Base-by-base conservation (phyloP, 306 rosid genomes). In the Prunus campanulata region DNA sequence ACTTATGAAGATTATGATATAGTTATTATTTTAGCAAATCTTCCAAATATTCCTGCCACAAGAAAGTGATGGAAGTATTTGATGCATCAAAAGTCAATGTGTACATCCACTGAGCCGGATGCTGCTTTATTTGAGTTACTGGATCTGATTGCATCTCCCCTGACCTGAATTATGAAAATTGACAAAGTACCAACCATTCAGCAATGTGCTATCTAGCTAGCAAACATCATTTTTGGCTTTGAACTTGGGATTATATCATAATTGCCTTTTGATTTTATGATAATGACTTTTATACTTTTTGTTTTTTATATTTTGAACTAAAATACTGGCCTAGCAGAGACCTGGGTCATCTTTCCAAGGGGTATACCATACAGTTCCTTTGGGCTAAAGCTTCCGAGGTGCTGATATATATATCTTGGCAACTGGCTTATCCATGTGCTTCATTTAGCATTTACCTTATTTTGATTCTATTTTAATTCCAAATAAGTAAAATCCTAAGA, bases 21-120 rank as follows among this genome's bases (percentile, higher is more conserved):
- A 50, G n/a, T 83, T 78, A 48, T 83, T 78, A 48, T 68, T 71
- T 63, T 24, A 42, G 57, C 47, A 82, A 82, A 85, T 76, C 82
- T 50, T 30, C 44, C 16, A 48, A 64, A 44, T 19, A 46, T 78
- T 68, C 69, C 15, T 47, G 70, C 47, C 46, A 42, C n/a, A 62
- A 61, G n/a, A 69, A 10, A 78, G 82, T 70, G 83, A 52, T 67
- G 79, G 42, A 59, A 6, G 60, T 29, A 70, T 50, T 69, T 69
- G 67, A 30, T 67, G 20, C 77, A 49, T 60, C 46, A 25, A 49
- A 60, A 54, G 83, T 79, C 81, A 70, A 71, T 47, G 70, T 14
- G 69, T 42, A 55, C 11, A 75, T 24, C 66, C n/a, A 24, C 56
- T 80, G 46, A 75, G 52, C 56, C 62, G 46, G n/a, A 62, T 56